phyloP scores from a whole-genome alignment of 805 yeast genomes.

The Alloascoidea hylecoeti region DNA sequence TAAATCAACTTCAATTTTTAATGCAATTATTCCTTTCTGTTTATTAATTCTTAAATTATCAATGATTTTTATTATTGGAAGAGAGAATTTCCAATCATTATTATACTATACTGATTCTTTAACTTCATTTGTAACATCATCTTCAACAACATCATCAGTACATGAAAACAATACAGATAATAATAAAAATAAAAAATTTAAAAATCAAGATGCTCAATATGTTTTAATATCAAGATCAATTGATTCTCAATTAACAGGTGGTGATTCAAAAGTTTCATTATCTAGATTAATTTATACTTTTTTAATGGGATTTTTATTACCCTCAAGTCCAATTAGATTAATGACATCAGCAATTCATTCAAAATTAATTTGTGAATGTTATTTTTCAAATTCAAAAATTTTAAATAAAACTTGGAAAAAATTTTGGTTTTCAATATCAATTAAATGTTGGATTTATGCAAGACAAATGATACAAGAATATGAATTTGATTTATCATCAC shows the following conservation, averaged over 20 bases:
- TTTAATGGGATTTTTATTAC: constrained; percentile 12
- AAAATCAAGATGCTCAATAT: constrained; percentile 8
- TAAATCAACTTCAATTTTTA: too few relatives aligned
- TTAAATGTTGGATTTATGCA: neutral
- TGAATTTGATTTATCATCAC: neutral
- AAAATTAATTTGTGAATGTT: neutral
- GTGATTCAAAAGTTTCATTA: constrained; percentile 14
- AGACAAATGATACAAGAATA: neutral
- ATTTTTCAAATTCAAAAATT: neutral
- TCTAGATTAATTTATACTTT: constrained; percentile 14
- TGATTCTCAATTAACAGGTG: constrained; percentile 22
- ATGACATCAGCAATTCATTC: constrained; percentile 17
- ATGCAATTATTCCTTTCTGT: neutral
- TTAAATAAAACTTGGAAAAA: too few relatives aligned
- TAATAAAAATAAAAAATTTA: constrained; percentile 7
- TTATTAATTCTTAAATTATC: constrained; percentile 9
- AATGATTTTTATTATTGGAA: constrained; percentile 14
- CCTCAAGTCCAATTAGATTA: constrained; percentile 11
- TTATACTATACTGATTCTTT: constrained; percentile 6
- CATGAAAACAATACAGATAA: constrained; percentile 9
- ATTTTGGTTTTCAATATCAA: too few relatives aligned
- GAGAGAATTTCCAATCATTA: constrained; percentile 11
- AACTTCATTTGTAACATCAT: constrained; percentile 8
- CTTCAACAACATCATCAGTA: constrained; percentile 11
- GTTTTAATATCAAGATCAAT: constrained; percentile 13